Conservation (phyloP, 2,329 filamentous ascomycete species). For the Tolypocladium ovalisporum region DNA sequence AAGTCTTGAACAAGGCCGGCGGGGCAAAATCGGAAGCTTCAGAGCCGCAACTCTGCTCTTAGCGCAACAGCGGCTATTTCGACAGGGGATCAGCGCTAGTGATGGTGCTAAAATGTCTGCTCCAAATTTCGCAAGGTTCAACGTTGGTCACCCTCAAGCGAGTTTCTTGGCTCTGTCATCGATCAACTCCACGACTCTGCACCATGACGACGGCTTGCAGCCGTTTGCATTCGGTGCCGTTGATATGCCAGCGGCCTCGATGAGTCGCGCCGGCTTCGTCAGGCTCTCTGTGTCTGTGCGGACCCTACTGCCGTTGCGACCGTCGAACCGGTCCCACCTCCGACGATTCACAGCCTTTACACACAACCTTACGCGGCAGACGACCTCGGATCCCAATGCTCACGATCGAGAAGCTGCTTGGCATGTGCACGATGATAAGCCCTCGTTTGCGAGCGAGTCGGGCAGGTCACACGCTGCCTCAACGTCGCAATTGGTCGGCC, state of each 20-base stretch:
- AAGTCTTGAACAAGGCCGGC: neutral
- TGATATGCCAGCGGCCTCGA: constrained; percentile 13
- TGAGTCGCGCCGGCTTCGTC: constrained; percentile 12
- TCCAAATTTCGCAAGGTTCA: neutral
- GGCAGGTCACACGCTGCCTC: neutral
- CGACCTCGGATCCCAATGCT: neutral
- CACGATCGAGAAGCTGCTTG: neutral
- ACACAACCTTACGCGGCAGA: neutral
- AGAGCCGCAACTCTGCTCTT: neutral
- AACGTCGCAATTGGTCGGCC: too few relatives aligned
- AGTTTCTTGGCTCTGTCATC: neutral
- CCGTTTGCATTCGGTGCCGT: neutral
- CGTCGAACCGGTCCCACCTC: neutral
- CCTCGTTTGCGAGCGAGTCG: neutral
- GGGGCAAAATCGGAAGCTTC: neutral
- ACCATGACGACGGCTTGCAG: neutral
- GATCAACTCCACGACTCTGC: neutral
- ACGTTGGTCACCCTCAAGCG: neutral
- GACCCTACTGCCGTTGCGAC: neutral
- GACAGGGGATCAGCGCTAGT: neutral
- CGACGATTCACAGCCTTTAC: neutral
- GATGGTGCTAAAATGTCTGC: neutral
- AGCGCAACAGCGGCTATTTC: neutral
- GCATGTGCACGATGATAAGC: neutral
- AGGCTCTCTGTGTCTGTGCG: constrained; percentile 10